phyloP scores from a whole-genome alignment of 306 rosid genomes.

The Potentilla sterilis region DNA sequence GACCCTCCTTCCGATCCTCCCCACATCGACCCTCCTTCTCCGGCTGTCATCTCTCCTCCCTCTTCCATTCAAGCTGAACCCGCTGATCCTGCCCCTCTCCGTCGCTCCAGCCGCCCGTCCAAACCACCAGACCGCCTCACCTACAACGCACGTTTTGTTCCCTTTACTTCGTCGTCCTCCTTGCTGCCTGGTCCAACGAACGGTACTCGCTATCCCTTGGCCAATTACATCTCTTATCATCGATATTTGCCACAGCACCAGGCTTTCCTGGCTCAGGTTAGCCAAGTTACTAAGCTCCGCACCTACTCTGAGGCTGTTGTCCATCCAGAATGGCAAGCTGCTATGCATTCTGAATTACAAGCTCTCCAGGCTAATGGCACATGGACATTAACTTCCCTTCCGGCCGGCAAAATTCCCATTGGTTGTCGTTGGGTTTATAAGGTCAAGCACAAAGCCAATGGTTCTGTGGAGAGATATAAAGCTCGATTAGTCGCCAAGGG shows the following conservation, averaged over 20 bases:
- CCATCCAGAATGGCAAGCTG: not conserved
- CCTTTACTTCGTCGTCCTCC: not conserved
- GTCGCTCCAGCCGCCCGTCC: not conserved
- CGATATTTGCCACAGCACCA: not conserved
- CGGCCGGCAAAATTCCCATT: not conserved
- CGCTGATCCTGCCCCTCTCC: not conserved
- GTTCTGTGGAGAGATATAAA: not conserved
- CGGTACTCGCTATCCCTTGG: not conserved
- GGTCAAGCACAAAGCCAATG: not conserved
- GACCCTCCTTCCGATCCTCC: too few relatives aligned
- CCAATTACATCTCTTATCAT: not conserved
- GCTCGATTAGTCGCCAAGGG: not conserved
- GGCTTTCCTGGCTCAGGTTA: not conserved
- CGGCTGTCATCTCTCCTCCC: too few relatives aligned
- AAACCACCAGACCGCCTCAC: not conserved
- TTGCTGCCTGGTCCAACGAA: not conserved
- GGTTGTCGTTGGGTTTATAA: constrained; percentile 1
- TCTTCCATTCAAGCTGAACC: too few relatives aligned
- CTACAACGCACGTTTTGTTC: not conserved
- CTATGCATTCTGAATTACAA: not conserved
- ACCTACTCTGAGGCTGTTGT: not conserved
- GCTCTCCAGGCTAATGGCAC: not conserved
- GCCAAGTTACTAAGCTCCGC: not conserved
- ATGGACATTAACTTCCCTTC: not conserved
- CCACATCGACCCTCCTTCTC: too few relatives aligned